Conservation (phyloP, 1,284 basidiomycete species). For the Trichosporon coremiiforme region DNA sequence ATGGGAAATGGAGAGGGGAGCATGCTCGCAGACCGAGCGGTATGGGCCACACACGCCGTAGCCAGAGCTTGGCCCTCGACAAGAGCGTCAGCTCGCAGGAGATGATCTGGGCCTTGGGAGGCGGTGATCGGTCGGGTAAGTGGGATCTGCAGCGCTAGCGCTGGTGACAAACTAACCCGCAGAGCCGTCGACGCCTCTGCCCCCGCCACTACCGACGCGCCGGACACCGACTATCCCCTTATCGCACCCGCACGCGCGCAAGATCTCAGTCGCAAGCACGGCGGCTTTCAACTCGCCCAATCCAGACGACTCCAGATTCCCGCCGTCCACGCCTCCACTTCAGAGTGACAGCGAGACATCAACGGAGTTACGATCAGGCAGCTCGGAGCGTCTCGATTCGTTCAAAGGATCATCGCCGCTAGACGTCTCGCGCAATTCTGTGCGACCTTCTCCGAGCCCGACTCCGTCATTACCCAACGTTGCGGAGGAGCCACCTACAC, state of each 20-base stretch:
- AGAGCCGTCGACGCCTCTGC: conserved; percentile 29
- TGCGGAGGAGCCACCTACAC: conserved; percentile 24
- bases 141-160: not conserved
- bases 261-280: conserved; percentile 41
- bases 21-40: conserved; percentile 21
- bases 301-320: conserved; percentile 8
- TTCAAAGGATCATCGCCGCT: not conserved
- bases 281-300: conserved; percentile 14
- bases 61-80: conserved; percentile 46
- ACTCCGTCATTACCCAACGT: conserved; percentile 29
- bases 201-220: conserved; percentile 42
- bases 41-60: conserved; percentile 36
- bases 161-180: conserved; percentile 21
- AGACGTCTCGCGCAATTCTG: conserved; percentile 11
- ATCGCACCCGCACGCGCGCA: conserved; percentile 53
- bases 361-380: not conserved
- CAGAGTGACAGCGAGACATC: not conserved
- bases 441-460: conserved; percentile 18
- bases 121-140: conserved; percentile 32
- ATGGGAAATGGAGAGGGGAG: conserved; percentile 7
- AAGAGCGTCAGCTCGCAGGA: conserved; percentile 52
- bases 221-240: conserved; percentile 39
- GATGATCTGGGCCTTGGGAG: conserved; percentile 50
- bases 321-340: conserved; percentile 14
- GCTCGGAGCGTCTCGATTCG: not conserved